Percentiles rank a stretch among this genome's conserved stretches.
Evolutionary conservation across 2,329 filamentous ascomycete genomes (phyloP).

Genomic region (Claviceps cyperi): DNA sequence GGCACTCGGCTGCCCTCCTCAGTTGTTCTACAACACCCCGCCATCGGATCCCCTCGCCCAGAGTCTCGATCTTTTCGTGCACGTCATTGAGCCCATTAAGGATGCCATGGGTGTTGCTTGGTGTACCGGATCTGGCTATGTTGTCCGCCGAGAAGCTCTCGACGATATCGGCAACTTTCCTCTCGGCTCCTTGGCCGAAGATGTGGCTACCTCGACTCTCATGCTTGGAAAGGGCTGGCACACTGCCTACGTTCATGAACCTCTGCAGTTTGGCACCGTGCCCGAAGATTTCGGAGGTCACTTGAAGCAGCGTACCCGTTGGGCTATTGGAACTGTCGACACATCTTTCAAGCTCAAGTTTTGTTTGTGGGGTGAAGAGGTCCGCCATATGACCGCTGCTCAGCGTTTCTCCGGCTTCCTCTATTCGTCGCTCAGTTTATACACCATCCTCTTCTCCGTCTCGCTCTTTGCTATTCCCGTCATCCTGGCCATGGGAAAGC

Average conservation of each 20-base stretch:
- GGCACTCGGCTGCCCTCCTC: constrained; percentile 44
- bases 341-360: constrained; percentile 46
- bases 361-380: constrained; percentile 38
- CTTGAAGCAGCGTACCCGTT: constrained; percentile 41
- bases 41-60: constrained; percentile 42
- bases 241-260: constrained; percentile 44
- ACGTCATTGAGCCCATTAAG: constrained; percentile 36
- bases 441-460: constrained; percentile 38
- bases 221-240: constrained; percentile 48
- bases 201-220: constrained; percentile 42
- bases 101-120: constrained; percentile 41
- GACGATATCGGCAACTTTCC: constrained; percentile 49
- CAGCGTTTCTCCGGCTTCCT: constrained; percentile 46
- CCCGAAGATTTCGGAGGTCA: constrained; percentile 41
- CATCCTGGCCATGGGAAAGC: constrained; percentile 41
- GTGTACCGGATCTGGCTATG: constrained; percentile 50
- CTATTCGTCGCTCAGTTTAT: constrained; percentile 39
- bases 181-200: constrained; percentile 43
- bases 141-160: constrained; percentile 43
- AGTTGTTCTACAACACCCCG: constrained; percentile 50
- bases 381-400: constrained; percentile 37
- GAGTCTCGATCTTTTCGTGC: constrained; percentile 43
- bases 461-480: constrained; percentile 45
- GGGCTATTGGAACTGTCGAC: constrained; percentile 42
- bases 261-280: constrained; percentile 44